phyloP scores from a whole-genome alignment of 228 moss, liverwort and hornwort genomes.

The Sphagnum fallax region DNA sequence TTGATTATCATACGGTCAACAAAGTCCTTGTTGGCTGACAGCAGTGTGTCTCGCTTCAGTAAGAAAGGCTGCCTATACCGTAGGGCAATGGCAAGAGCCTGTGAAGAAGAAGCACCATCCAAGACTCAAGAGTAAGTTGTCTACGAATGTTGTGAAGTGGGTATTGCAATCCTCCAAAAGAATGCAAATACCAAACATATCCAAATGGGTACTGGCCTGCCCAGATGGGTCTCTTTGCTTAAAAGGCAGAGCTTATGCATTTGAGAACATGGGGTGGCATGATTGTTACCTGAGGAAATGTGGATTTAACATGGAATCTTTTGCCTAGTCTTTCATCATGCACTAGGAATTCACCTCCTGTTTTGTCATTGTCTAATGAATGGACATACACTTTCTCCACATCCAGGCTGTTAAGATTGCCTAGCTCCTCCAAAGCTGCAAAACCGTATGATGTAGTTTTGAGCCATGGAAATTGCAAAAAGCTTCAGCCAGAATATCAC shows the following conservation, averaged over 20 bases:
- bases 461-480: too few species aligned
- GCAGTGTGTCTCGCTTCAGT: conserved; percentile 33
- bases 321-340: conserved; percentile 30
- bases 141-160: conserved; percentile 13
- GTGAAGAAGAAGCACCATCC: conserved; percentile 6
- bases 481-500: too few species aligned
- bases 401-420: conserved; percentile 43
- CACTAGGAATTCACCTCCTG: conserved; percentile 43
- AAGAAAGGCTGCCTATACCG: conserved; percentile 43
- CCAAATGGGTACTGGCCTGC: too few species aligned
- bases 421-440: conserved; percentile 54
- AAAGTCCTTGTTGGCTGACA: conserved; percentile 38
- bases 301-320: conserved; percentile 23
- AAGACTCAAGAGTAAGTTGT: too few species aligned
- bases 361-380: conserved; percentile 26
- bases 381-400: conserved; percentile 39
- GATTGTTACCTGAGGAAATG: conserved; percentile 35
- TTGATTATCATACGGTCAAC: conserved; percentile 49
- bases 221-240: too few species aligned
- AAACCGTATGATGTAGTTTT: too few species aligned
- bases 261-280: background rate
- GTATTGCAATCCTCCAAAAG: background rate
- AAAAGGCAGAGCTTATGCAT: too few species aligned
- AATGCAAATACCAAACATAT: too few species aligned
- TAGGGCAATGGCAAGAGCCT: conserved; percentile 51